These are phyloP conservation scores for Middelhovenomyces tepae DNA, from an alignment of 805 yeast species.

Conservation along the genomic window DNA sequence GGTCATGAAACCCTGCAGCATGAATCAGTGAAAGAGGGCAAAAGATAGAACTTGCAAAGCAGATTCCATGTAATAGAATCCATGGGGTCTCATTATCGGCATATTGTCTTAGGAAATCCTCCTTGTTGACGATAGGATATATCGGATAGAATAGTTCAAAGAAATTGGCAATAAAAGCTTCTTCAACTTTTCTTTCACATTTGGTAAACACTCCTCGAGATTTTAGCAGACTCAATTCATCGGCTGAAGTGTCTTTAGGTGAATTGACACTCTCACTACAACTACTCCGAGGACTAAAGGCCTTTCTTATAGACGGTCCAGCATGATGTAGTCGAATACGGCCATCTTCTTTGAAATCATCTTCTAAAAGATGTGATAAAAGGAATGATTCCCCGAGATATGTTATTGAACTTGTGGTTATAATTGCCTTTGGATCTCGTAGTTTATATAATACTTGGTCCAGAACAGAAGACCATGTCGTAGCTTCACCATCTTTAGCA, in stretches of 20 bases:
- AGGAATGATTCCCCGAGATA: conserved; percentile 13
- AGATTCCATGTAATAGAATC: conserved; percentile 11
- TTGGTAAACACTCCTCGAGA: neutral
- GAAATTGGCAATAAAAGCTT: conserved; percentile 5
- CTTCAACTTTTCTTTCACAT: conserved; percentile 3
- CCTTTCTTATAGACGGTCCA: too few relatives aligned
- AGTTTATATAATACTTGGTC: conserved; percentile 1
- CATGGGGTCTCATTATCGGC: conserved; percentile 4
- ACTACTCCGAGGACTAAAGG: too few relatives aligned
- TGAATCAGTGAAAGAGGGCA: conserved; percentile 8
- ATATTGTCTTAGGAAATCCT: conserved; percentile 9
- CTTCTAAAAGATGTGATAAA: conserved; percentile 6
- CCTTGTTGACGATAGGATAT: conserved; percentile 10
- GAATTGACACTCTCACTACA: too few relatives aligned
- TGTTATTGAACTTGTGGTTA: conserved; percentile 5
- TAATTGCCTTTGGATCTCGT: neutral
- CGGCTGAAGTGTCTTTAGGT: conserved; percentile 1
- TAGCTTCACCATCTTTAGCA: conserved; percentile 3
- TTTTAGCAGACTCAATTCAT: neutral
- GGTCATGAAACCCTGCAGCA: conserved; percentile 5
- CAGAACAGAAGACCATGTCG: conserved; percentile 5
- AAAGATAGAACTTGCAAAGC: conserved; percentile 10
- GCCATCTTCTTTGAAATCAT: conserved; percentile 9
- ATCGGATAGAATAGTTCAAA: conserved; percentile 12
- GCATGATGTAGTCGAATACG: conserved; percentile 6